Evolutionary conservation across 2,329 filamentous ascomycete genomes (phyloP).

Genomic region (Diaporthe batatas): DNA sequence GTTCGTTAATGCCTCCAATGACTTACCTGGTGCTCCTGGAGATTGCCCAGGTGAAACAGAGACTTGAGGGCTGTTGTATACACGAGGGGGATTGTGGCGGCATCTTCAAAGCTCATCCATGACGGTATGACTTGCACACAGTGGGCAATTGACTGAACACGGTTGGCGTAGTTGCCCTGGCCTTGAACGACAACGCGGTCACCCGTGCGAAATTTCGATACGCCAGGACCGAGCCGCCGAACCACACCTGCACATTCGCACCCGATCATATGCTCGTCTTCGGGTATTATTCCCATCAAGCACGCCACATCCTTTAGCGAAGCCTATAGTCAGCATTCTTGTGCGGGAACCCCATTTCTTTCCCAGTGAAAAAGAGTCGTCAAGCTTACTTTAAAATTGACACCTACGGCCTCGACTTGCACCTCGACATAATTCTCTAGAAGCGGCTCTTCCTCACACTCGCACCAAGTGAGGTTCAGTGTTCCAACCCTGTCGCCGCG

Average conservation of each 20-base stretch:
- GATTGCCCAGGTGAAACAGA: slow-evolving; percentile 48
- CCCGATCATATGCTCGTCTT: slow-evolving; percentile 43
- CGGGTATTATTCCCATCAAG: slow-evolving; percentile 46
- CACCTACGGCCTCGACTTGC: no score
- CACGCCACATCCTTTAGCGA: slow-evolving; percentile 51
- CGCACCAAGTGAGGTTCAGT: no score
- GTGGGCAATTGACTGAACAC: neutral
- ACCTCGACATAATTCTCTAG: no score
- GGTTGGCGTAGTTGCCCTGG: slow-evolving; percentile 45
- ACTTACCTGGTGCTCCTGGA: no score
- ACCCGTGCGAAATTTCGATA: neutral
- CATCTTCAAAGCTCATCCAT: slow-evolving; percentile 51
- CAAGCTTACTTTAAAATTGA: no score
- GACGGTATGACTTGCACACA: slow-evolving; percentile 48
- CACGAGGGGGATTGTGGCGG: slow-evolving; percentile 50
- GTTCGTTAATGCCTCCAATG: no score
- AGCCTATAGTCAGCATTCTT: no score
- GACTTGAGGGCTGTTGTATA: slow-evolving; percentile 50
- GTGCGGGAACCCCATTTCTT: no score
- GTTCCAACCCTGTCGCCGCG: no score
- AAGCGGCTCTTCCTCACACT: no score
- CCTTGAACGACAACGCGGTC: slow-evolving; percentile 40
- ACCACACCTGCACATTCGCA: slow-evolving; percentile 18
- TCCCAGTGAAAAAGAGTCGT: no score
- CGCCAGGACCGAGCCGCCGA: neutral